A percentile compares a stretch with the other conserved stretches of the same genome.
These are phyloP conservation scores for Metarhizium anisopliae DNA, from an alignment of 2,329 filamentous ascomycete species.

Conservation along the genomic window DNA sequence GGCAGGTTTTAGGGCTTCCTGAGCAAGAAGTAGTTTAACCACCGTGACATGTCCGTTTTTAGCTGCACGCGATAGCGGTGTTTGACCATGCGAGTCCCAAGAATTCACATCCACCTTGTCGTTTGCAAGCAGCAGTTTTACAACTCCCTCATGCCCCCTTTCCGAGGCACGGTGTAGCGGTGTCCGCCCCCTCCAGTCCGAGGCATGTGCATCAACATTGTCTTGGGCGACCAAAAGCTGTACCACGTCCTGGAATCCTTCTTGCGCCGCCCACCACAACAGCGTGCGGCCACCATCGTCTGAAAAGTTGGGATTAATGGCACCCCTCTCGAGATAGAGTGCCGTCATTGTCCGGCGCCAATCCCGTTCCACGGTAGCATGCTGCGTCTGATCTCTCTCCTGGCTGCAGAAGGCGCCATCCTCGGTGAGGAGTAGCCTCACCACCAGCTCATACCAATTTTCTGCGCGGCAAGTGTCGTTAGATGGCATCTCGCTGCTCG, in stretches of 20 bases:
- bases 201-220: too few relatives aligned
- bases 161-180: neutral
- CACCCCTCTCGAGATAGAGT: too few relatives aligned
- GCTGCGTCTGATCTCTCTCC: too few relatives aligned
- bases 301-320: neutral
- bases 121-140: neutral
- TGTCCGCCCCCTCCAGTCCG: neutral
- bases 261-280: too few relatives aligned
- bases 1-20: too few relatives aligned
- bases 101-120: neutral
- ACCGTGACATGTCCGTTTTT: neutral
- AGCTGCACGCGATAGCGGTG: neutral
- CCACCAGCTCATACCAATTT: neutral
- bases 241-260: too few relatives aligned
- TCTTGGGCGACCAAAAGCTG: too few relatives aligned
- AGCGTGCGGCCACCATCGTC: neutral
- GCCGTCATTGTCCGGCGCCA: too few relatives aligned
- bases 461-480: too few relatives aligned
- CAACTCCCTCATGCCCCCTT: neutral
- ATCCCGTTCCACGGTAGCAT: too few relatives aligned
- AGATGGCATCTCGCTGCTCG: neutral
- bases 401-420: neutral
- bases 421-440: neutral
- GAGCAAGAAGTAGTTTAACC: neutral
- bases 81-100: fast-evolving